A percentile compares a stretch with the other conserved stretches of the same genome.
Conservation (phyloP, 305 asterid species). For the Fraxinus velutina region DNA sequence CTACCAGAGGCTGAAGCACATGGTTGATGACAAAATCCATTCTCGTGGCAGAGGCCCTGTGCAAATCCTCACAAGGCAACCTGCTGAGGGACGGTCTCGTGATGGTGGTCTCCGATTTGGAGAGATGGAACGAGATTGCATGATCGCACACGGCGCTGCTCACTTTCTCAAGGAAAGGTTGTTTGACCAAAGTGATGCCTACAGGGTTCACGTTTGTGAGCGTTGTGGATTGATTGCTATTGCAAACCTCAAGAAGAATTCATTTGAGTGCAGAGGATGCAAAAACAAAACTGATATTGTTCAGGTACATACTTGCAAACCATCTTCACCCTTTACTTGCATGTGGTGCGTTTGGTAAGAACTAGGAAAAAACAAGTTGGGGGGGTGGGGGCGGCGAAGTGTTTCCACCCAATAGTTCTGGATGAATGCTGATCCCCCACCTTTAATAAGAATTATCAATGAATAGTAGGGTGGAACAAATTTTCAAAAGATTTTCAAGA, state of each 20-base stretch:
- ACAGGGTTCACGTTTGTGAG: slow-evolving; percentile 86
- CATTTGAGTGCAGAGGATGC: slow-evolving; percentile 95
- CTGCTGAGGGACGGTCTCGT: slow-evolving; percentile 96
- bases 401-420: neutral
- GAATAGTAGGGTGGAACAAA: neutral
- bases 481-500: neutral
- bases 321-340: neutral
- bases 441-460: neutral
- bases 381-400: no score
- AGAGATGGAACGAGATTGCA: slow-evolving; percentile 98
- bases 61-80: slow-evolving; percentile 93
- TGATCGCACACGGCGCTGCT: slow-evolving; percentile 99
- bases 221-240: slow-evolving; percentile 85
- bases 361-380: no score
- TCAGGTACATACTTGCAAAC: slow-evolving; percentile 48
- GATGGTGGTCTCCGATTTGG: slow-evolving; percentile 98
- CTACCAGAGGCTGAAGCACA: slow-evolving; percentile 94
- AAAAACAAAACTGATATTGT: slow-evolving; percentile 89
- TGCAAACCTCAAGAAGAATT: slow-evolving; percentile 84
- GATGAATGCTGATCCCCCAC: neutral
- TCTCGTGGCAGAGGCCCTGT: slow-evolving; percentile 98
- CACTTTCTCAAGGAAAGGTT: slow-evolving; percentile 84
- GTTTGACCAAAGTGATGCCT: slow-evolving; percentile 98
- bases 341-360: neutral
- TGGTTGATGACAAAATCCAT: slow-evolving; percentile 96